Conservation (phyloP, 2,329 filamentous ascomycete genomes). For the Cladosporium halotolerans region DNA sequence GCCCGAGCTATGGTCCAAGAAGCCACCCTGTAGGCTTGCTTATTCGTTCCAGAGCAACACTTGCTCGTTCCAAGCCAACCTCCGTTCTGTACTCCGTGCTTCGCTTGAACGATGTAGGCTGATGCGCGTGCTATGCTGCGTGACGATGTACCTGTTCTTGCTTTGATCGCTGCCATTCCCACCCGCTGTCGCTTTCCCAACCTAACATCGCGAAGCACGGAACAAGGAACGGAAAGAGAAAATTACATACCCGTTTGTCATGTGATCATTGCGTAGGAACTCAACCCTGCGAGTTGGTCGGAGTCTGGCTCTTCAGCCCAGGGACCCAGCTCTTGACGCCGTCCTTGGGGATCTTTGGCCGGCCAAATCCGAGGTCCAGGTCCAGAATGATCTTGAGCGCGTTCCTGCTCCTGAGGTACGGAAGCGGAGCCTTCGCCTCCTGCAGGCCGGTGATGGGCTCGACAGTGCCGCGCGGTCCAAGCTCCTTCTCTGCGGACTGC, state of each 20-base stretch:
- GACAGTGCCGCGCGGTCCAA: conserved; percentile 47
- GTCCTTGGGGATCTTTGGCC: conserved; percentile 44
- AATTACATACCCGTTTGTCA: not conserved
- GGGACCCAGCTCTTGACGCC: conserved; percentile 10
- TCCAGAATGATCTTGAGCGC: conserved; percentile 94
- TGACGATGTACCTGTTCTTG: no score
- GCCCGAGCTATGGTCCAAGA: no score
- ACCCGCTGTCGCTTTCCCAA: not conserved
- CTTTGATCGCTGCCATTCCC: no score
- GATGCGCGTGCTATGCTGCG: no score
- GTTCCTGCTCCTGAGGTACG: conserved; percentile 71
- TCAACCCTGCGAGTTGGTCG: not conserved
- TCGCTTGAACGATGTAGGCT: no score
- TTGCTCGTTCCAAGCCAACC: no score
- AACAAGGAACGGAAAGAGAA: not conserved
- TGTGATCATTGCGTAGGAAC: not conserved
- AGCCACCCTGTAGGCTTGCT: no score
- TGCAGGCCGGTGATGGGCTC: conserved; percentile 59
- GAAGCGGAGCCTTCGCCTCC: conserved; percentile 57
- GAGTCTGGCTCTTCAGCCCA: not conserved
- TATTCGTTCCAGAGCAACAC: no score
- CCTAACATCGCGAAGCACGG: not conserved
- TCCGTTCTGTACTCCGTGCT: no score
- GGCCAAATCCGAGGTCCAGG: conserved; percentile 87
- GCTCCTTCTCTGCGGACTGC: conserved; percentile 44